A percentile compares a stretch with the other conserved stretches of the same genome.
Conservation (phyloP, 1,284 basidiomycete species). For the Hemileia vastatrix region DNA sequence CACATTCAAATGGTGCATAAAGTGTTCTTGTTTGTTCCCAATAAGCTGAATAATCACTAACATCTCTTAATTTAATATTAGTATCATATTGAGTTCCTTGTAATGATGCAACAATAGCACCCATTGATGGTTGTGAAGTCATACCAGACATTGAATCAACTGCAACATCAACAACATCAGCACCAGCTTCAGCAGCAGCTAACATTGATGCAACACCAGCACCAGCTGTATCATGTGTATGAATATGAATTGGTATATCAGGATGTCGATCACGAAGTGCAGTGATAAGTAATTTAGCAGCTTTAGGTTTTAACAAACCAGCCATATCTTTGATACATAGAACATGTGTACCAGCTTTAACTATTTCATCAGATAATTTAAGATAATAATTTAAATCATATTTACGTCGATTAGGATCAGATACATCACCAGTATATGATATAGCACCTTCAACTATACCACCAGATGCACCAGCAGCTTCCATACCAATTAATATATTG, state of each 20-base stretch:
- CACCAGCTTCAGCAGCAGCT: slow-evolving; percentile 42
- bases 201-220: slow-evolving; percentile 42
- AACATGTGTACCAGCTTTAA: slow-evolving; percentile 89
- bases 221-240: slow-evolving; percentile 45
- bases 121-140: slow-evolving; percentile 45
- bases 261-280: slow-evolving; percentile 41
- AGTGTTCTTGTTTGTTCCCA: no score
- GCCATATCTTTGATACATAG: slow-evolving; percentile 99
- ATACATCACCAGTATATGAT: slow-evolving; percentile 97
- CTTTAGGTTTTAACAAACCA: slow-evolving; percentile 86
- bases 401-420: slow-evolving; percentile 87
- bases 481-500: slow-evolving; percentile 92
- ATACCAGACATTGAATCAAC: slow-evolving; percentile 45
- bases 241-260: slow-evolving; percentile 43
- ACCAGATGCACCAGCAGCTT: slow-evolving; percentile 97
- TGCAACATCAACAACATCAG: slow-evolving; percentile 42
- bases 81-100: no score
- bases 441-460: slow-evolving; percentile 96
- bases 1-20: no score
- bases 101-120: slow-evolving; percentile 40
- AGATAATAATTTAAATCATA: slow-evolving; percentile 98
- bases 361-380: slow-evolving; percentile 86
- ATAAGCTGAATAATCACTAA: no score
- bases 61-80: no score
- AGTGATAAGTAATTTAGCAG: slow-evolving; percentile 57